Base-by-base conservation (phyloP, 2,329 filamentous ascomycete species). In the Cercospora zeina region DNA sequence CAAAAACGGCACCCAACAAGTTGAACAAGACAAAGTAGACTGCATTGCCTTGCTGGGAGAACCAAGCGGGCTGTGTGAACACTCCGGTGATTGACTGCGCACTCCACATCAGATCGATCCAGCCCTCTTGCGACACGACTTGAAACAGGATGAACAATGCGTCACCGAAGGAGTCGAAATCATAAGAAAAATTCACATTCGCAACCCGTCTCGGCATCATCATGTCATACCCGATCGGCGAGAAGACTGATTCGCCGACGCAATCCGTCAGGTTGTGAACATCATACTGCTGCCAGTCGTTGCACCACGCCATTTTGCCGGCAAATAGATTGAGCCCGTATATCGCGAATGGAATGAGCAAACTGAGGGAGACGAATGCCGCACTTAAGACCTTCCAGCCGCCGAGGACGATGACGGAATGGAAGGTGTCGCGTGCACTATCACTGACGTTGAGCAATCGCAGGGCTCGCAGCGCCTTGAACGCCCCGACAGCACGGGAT, bases 111-210 rank as follows among this genome's bases (percentile, higher is more conserved):
- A 96, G 91, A 74, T 96, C 92, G 10, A 88, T 87, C 95, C 96
- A 99, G 34, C 95, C 95, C 81, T 99, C 96, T 76, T 99, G 95
- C 57, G 93, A 97, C 45, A 97, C 93, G 77, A 99, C 97, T 75
- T 97, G 93, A 79, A 97, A 99, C 63, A 99, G 89, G 65, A 96
- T 96, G 79, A 97, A 97, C 34, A 99, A 82, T 0, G 93, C 89
- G 58, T 90, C 85, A n/a, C 89, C 90, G 71, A 99, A 99, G 73
- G 96, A 89, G 75, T 99, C 95, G 73, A 99, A 99, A 74, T 89
- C 89, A 77, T 89, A 97, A 73, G 86, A 96, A 0, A 88, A 86
- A 70, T 99, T 97, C 4, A 65, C 64, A 10, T 59, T 61, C 1
- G 85, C 77, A 10, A 89, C 91, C 51, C 89, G 86, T 59, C 95